phyloP scores from a whole-genome alignment of 2,329 filamentous ascomycete genomes.

The Teratosphaeriaceae sp. region DNA sequence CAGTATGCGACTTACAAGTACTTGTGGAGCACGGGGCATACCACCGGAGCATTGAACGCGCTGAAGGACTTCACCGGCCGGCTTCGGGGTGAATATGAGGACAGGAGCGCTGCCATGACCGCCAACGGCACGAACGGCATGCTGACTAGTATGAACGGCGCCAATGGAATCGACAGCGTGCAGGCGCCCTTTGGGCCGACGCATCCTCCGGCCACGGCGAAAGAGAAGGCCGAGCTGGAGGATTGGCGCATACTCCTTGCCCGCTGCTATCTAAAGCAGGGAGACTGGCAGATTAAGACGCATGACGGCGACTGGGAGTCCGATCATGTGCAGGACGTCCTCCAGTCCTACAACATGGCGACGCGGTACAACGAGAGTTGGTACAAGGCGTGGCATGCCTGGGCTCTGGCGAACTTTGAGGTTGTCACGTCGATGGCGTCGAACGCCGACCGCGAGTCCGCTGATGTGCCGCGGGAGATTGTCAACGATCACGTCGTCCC shows the following conservation, averaged over 20 bases:
- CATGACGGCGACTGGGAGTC: slow-evolving; percentile 86
- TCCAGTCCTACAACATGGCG: slow-evolving; percentile 84
- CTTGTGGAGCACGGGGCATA: slow-evolving; percentile 78
- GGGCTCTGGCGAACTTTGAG: slow-evolving; percentile 97
- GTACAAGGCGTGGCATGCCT: slow-evolving; percentile 99
- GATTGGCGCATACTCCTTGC: slow-evolving; percentile 68
- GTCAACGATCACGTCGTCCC: slow-evolving; percentile 87
- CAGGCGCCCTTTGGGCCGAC: slow-evolving; percentile 28
- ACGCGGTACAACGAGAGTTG: slow-evolving; percentile 91
- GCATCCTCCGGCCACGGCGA: slow-evolving; percentile 28
- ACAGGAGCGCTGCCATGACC: slow-evolving; percentile 30
- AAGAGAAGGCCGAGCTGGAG: slow-evolving; percentile 39
- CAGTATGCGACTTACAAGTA: slow-evolving; percentile 97
- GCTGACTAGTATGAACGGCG: too few relatives aligned
- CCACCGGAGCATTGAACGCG: slow-evolving; percentile 54
- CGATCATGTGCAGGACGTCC: slow-evolving; percentile 77
- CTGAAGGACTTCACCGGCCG: slow-evolving; percentile 56
- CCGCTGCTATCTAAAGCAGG: slow-evolving; percentile 92
- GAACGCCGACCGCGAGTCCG: slow-evolving; percentile 54
- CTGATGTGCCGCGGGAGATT: slow-evolving; percentile 57
- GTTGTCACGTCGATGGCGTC: slow-evolving; percentile 79
- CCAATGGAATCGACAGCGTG: slow-evolving; percentile 30
- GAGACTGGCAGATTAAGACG: slow-evolving; percentile 86
- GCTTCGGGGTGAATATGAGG: slow-evolving; percentile 53
- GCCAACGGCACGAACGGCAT: slow-evolving; percentile 33